phyloP scores from a whole-genome alignment of 148 eudicot species.

The Salicornia ramosissima region DNA sequence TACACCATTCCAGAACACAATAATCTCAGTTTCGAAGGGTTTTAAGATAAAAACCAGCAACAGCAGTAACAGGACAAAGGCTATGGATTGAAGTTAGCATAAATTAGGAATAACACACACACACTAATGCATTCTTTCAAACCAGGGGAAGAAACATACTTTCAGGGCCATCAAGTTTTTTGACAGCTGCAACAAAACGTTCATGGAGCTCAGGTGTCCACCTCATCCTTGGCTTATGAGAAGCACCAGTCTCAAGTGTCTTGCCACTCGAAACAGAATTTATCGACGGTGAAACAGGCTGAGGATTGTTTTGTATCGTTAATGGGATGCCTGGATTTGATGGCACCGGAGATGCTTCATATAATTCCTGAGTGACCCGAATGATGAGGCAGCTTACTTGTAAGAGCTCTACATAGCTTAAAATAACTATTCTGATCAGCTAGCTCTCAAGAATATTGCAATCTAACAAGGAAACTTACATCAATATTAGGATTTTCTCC shows the following conservation, averaged over 20 bases:
- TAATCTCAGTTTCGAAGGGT: background rate
- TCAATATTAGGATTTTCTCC: conserved; percentile 40
- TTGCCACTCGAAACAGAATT: conserved; percentile 17
- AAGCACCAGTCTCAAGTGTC: conserved; percentile 9
- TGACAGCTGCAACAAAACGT: conserved; percentile 44
- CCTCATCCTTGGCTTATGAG: conserved; percentile 45
- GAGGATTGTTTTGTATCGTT: conserved; percentile 5
- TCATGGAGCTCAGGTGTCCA: conserved; percentile 58
- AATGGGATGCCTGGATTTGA: conserved; percentile 15
- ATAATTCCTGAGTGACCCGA: conserved; percentile 24
- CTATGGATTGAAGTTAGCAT: background rate
- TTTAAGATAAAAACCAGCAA: background rate
- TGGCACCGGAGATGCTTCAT: conserved; percentile 28
- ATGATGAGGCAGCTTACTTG: background rate
- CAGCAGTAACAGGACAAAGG: background rate
- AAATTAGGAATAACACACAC: background rate
- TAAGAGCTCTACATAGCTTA: too few relatives aligned
- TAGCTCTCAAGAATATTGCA: background rate
- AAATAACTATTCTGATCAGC: background rate
- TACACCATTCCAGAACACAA: background rate
- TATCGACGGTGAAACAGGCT: conserved; percentile 19
- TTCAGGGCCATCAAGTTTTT: conserved; percentile 45
- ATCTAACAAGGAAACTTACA: conserved; percentile 28
- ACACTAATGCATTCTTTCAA: too few relatives aligned
- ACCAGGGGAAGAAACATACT: conserved; percentile 30